A percentile compares a stretch with the other conserved stretches of the same genome.
These are phyloP conservation scores for Reutealis trisperma DNA, from an alignment of 345 rosid genomes.

Conservation along the genomic window DNA sequence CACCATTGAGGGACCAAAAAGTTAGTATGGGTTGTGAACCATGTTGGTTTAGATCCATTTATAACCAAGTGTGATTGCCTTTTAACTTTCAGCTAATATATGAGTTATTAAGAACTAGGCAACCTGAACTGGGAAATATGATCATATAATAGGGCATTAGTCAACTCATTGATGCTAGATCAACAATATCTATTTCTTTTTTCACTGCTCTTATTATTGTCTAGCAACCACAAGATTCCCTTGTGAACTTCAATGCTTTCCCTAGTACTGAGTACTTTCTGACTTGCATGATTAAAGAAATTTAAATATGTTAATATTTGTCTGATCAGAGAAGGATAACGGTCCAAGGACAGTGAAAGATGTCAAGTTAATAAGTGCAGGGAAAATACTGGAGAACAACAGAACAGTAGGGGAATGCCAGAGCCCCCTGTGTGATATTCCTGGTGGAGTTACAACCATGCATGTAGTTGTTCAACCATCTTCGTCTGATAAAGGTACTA, in stretches of 20 bases:
- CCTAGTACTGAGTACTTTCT: background rate
- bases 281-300: background rate
- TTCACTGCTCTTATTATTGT: background rate
- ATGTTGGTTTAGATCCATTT: slow-evolving; percentile 1
- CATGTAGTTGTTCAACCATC: slow-evolving; percentile 93
- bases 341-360: slow-evolving; percentile 90
- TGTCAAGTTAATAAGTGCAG: slow-evolving; percentile 88
- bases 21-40: background rate
- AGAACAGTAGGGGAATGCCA: slow-evolving; percentile 77
- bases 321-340: slow-evolving; percentile 70
- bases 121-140: background rate
- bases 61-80: background rate
- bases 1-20: background rate
- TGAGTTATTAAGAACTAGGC: background rate
- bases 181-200: background rate
- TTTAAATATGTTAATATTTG: slow-evolving; percentile 1
- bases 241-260: background rate
- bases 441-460: slow-evolving; percentile 93
- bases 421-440: slow-evolving; percentile 76
- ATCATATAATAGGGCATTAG: background rate
- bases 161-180: background rate
- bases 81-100: background rate
- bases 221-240: background rate
- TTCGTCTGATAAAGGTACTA: slow-evolving; percentile 65
- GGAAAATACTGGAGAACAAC: slow-evolving; percentile 87